phyloP scores from a whole-genome alignment of 139 green algal species.

The Ettlia oleoabundans region DNA sequence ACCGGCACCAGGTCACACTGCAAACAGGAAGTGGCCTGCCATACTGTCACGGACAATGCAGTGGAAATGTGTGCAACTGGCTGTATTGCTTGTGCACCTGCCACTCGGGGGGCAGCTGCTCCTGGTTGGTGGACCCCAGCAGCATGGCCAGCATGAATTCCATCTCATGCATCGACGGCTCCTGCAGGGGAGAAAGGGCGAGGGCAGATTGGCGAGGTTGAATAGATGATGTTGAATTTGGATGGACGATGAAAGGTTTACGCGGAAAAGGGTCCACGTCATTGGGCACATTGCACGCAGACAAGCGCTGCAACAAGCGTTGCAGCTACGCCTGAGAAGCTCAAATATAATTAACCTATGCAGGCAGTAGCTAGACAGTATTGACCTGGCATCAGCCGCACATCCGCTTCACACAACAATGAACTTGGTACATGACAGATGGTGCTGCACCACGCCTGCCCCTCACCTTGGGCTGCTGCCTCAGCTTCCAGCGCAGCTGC shows the following conservation, averaged over 20 bases:
- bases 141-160: conserved; percentile 19
- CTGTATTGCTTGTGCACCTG: not conserved
- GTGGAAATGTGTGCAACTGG: no score
- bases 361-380: not conserved
- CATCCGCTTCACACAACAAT: no score
- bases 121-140: not conserved
- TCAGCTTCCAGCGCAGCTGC: conserved; percentile 66
- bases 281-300: no score
- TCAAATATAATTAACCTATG: no score
- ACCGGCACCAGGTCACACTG: no score
- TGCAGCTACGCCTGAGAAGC: not conserved
- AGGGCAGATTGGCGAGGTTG: no score
- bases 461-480: conserved; percentile 15
- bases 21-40: no score
- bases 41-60: no score
- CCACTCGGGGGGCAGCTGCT: conserved; percentile 9
- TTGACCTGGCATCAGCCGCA: not conserved
- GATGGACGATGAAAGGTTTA: no score
- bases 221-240: no score
- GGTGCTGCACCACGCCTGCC: not conserved
- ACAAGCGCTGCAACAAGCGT: no score
- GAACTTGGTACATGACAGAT: not conserved
- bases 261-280: not conserved
- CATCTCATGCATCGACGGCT: conserved; percentile 11
- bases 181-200: not conserved